Evolutionary conservation across 495 filamentous ascomycete genomes (phyloP).

Genomic region (Hyaloscypha variabilis): DNA sequence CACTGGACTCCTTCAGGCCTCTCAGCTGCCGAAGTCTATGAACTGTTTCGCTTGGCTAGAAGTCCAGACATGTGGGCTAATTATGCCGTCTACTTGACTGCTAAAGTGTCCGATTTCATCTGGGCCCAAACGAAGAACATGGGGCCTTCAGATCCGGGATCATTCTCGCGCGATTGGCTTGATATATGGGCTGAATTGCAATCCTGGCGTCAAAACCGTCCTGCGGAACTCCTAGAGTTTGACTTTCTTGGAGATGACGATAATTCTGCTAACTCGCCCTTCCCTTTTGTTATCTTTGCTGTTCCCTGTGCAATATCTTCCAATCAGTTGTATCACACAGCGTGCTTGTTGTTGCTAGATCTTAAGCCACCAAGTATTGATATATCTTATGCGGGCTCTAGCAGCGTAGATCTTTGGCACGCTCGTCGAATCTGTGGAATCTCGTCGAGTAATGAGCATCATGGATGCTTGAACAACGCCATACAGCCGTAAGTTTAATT

Average conservation of each 20-base stretch:
- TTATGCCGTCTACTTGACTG: slow-evolving; percentile 49
- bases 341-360: slow-evolving; percentile 47
- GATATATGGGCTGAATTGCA: slow-evolving; percentile 47
- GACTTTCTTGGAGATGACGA: slow-evolving; percentile 35
- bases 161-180: slow-evolving; percentile 34
- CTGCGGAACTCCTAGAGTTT: slow-evolving; percentile 38
- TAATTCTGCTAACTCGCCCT: slow-evolving; percentile 37
- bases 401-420: slow-evolving; percentile 44
- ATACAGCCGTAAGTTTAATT: slow-evolving; percentile 39
- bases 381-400: slow-evolving; percentile 26
- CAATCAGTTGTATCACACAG: slow-evolving; percentile 52
- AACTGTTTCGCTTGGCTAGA: neutral
- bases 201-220: slow-evolving; percentile 43
- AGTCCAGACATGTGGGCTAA: slow-evolving; percentile 33
- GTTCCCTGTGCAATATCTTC: slow-evolving; percentile 52
- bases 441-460: slow-evolving; percentile 48
- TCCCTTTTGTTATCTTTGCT: slow-evolving; percentile 47
- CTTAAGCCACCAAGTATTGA: slow-evolving; percentile 40
- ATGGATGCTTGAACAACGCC: slow-evolving; percentile 50
- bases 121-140: slow-evolving; percentile 42
- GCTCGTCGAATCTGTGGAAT: slow-evolving; percentile 51
- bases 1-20: slow-evolving; percentile 44
- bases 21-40: slow-evolving; percentile 38
- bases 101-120: slow-evolving; percentile 44
- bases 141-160: slow-evolving; percentile 25